Percentiles rank a stretch among this genome's conserved stretches.
phyloP scores from a whole-genome alignment of 768 basidiomycete genomes.

The Austroboletus eburneus region DNA sequence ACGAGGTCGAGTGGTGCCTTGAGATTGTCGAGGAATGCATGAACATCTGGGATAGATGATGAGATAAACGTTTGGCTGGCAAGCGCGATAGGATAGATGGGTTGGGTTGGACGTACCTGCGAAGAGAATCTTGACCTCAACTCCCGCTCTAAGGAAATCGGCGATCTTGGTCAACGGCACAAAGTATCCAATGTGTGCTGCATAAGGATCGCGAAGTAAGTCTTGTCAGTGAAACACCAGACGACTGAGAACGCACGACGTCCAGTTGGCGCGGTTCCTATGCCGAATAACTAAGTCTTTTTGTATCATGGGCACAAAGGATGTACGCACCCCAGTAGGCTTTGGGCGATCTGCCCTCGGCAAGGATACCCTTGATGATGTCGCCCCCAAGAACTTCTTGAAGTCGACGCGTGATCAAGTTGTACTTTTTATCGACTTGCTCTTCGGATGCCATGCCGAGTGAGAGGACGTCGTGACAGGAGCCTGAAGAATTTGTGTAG shows the following conservation, averaged over 20 bases:
- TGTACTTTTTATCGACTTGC: conserved; percentile 50
- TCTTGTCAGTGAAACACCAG: background rate
- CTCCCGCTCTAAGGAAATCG: conserved; percentile 92
- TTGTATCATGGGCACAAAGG: background rate
- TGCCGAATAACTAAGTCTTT: background rate
- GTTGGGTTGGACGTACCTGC: conserved; percentile 49
- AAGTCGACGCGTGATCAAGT: conserved; percentile 80
- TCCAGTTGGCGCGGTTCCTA: conserved; percentile 92
- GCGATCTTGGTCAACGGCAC: conserved; percentile 93
- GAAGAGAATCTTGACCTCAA: conserved; percentile 78
- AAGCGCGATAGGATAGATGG: background rate
- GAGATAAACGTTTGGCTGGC: background rate
- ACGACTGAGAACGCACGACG: conserved; percentile 60
- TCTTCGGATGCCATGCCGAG: conserved; percentile 29
- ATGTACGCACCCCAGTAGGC: conserved; percentile 84
- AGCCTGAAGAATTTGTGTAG: background rate
- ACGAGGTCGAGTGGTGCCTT: conserved; percentile 96
- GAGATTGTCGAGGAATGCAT: conserved; percentile 95
- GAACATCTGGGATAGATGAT: conserved; percentile 58
- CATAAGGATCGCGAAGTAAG: conserved; percentile 1
- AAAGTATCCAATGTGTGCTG: conserved; percentile 97
- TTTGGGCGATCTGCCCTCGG: conserved; percentile 71
- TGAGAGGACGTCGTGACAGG: conserved; percentile 4
- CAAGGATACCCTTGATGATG: conserved; percentile 71
- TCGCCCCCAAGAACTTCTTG: conserved; percentile 89